Percentiles rank a stretch among this genome's conserved stretches.
These are phyloP conservation scores for Dillenia turbinata DNA, from an alignment of 164 flowering plant genomes.

Conservation along the genomic window DNA sequence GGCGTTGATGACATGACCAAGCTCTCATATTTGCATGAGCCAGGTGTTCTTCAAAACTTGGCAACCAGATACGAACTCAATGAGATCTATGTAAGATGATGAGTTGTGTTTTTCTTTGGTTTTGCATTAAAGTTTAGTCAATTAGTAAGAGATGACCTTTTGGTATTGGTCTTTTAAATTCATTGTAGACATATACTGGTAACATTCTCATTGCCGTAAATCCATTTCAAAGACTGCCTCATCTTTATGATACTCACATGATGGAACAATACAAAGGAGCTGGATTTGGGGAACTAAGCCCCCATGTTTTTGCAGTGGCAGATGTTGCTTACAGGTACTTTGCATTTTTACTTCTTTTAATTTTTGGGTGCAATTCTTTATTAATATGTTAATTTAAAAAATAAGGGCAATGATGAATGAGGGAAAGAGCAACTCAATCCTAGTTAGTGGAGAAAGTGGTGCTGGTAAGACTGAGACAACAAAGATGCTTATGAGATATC, in stretches of 20 bases:
- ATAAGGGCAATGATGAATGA: constrained; percentile 95
- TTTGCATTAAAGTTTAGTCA: background rate
- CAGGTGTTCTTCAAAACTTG: constrained; percentile 92
- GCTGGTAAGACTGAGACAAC: constrained; percentile 99
- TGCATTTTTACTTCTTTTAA: constrained; percentile 1
- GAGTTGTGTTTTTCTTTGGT: background rate
- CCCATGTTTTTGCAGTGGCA: constrained; percentile 98
- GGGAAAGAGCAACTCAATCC: constrained; percentile 95
- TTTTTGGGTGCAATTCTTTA: background rate
- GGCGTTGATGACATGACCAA: constrained; percentile 99
- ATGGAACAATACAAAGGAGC: constrained; percentile 99
- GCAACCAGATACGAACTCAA: constrained; percentile 91
- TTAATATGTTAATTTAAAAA: constrained; percentile 9
- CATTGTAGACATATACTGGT: constrained; percentile 88
- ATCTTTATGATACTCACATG: constrained; percentile 97
- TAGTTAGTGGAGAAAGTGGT: constrained; percentile 99
- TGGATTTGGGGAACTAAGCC: constrained; percentile 91
- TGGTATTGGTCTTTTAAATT: background rate
- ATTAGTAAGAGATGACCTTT: background rate
- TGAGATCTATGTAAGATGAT: constrained; percentile 86
- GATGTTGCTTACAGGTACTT: constrained; percentile 91
- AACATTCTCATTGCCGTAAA: constrained; percentile 94
- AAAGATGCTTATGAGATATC: constrained; percentile 98
- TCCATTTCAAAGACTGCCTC: constrained; percentile 98
- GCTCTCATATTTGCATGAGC: constrained; percentile 98